These are phyloP conservation scores for Lotus japonicus DNA, from an alignment of 306 rosid species.

Conservation along the genomic window DNA sequence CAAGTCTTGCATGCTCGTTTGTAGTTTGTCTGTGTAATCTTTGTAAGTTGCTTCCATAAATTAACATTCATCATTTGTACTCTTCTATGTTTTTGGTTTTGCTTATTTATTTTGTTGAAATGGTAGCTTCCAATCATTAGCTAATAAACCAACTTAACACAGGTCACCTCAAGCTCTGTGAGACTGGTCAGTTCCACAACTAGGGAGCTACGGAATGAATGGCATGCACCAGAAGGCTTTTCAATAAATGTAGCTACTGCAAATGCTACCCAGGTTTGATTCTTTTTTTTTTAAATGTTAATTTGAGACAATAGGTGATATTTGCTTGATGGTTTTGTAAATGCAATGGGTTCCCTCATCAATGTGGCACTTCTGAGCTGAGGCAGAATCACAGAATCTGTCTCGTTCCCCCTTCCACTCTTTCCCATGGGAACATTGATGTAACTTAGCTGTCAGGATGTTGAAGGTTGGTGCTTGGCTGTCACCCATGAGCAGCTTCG, in stretches of 20 bases:
- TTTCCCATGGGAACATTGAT: too few relatives aligned
- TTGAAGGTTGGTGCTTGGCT: too few relatives aligned
- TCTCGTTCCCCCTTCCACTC: too few relatives aligned
- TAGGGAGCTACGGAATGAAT: constrained; percentile 68
- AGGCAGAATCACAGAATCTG: too few relatives aligned
- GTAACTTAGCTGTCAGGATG: too few relatives aligned
- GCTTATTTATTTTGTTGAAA: not conserved
- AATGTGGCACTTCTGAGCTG: too few relatives aligned
- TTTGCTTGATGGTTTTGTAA: too few relatives aligned
- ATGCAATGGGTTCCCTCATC: too few relatives aligned
- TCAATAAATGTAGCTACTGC: constrained; percentile 95
- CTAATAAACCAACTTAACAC: constrained; percentile 25
- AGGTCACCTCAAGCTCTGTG: constrained; percentile 81
- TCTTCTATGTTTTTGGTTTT: not conserved
- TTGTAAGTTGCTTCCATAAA: not conserved
- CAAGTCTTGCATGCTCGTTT: not conserved
- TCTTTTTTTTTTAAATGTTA: not conserved
- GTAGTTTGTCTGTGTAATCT: not conserved
- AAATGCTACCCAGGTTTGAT: constrained; percentile 84
- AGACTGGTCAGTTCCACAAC: constrained; percentile 82
- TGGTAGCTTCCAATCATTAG: not conserved
- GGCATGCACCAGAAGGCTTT: constrained; percentile 79
- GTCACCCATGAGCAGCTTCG: too few relatives aligned
- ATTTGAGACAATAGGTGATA: not conserved
- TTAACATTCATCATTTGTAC: not conserved